Evolutionary conservation across 495 filamentous ascomycete species (phyloP).

Genomic region (Talaromyces nanjingensis): DNA sequence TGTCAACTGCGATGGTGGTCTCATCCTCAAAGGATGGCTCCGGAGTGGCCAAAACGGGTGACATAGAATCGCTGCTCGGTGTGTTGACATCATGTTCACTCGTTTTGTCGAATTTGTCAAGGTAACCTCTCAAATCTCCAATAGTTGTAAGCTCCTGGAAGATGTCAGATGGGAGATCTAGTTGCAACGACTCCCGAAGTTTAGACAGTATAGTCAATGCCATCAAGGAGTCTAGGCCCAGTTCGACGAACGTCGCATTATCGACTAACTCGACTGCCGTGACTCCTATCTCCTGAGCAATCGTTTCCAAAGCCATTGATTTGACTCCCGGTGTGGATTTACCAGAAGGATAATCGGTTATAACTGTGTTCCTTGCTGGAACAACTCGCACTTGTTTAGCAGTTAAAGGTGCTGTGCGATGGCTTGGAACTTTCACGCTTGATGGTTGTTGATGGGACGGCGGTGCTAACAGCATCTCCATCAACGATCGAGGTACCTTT

Average conservation of each 20-base stretch:
- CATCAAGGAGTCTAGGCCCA: slow-evolving; percentile 49
- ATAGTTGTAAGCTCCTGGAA: slow-evolving; percentile 34
- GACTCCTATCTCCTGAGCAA: slow-evolving; percentile 22
- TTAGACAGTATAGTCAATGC: slow-evolving; percentile 33
- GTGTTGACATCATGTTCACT: not conserved
- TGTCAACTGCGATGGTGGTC: not conserved
- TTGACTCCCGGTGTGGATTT: not conserved
- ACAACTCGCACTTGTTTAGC: not conserved
- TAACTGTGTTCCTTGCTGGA: not conserved
- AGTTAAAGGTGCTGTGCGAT: not conserved
- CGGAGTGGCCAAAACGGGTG: not conserved
- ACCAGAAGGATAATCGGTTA: not conserved
- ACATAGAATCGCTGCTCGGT: not conserved
- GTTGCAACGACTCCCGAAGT: slow-evolving; percentile 27
- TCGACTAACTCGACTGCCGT: slow-evolving; percentile 21
- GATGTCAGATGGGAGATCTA: slow-evolving; percentile 22
- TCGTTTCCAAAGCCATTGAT: slow-evolving; percentile 25
- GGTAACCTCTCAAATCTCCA: slow-evolving; percentile 31
- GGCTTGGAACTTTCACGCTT: not conserved
- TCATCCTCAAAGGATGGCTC: not conserved
- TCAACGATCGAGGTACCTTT: not conserved
- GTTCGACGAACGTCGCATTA: slow-evolving; percentile 26
- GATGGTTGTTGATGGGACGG: not conserved
- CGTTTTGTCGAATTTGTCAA: not conserved
- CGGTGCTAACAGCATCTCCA: not conserved